A percentile compares a stretch with the other conserved stretches of the same genome.
Evolutionary conservation across 75 land plant genomes (phyloP).

Genomic region (Azolla pinnata): DNA sequence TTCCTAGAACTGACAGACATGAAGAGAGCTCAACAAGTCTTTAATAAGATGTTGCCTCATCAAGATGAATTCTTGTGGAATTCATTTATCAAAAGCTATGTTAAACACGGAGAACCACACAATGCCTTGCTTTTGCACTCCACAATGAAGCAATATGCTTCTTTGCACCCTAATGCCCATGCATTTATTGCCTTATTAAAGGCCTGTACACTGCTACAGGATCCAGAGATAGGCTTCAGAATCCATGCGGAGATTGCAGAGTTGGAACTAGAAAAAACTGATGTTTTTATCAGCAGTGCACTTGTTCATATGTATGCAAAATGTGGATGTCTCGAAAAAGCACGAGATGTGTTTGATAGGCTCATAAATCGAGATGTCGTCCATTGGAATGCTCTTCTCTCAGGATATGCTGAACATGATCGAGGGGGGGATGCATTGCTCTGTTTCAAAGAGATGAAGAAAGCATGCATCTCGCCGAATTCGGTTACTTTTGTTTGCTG

Average conservation of each 20-base stretch:
- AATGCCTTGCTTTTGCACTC: constrained; percentile 16
- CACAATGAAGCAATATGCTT: not conserved
- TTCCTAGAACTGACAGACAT: too few species aligned
- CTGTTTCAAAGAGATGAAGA: constrained; percentile 16
- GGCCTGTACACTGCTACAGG: not conserved
- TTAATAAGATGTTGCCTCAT: constrained; percentile 8
- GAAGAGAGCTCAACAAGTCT: constrained; percentile 22
- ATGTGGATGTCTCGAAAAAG: constrained; percentile 9
- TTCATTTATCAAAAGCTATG: constrained; percentile 25
- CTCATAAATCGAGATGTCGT: constrained; percentile 20
- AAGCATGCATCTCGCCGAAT: constrained; percentile 11
- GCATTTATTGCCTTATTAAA: constrained; percentile 7
- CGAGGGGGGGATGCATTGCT: constrained; percentile 5
- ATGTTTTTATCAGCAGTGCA: constrained; percentile 22
- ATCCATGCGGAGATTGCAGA: constrained; percentile 17
- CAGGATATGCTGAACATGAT: constrained; percentile 20
- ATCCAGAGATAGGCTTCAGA: not conserved
- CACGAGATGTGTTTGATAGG: constrained; percentile 14
- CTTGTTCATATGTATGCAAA: constrained; percentile 36
- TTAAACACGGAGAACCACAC: not conserved
- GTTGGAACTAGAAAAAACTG: constrained; percentile 14
- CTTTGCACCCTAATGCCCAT: not conserved
- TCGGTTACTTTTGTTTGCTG: constrained; percentile 11
- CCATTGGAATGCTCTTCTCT: constrained; percentile 42
- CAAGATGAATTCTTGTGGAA: constrained; percentile 20